phyloP scores from a whole-genome alignment of 495 filamentous ascomycete genomes.

The Halenospora varia region DNA sequence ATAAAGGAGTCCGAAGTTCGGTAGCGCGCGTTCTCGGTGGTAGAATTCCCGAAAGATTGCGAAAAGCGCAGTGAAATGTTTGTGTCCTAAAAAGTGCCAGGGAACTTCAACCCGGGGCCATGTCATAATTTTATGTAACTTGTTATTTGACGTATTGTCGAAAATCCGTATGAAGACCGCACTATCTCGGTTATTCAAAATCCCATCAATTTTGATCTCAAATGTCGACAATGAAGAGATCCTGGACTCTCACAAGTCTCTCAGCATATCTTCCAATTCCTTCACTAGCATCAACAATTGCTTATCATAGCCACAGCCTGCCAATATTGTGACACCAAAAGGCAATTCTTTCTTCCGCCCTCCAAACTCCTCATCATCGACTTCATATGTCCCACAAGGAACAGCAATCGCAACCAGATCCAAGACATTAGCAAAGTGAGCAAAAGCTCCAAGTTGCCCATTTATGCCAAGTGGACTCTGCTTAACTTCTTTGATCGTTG shows the following conservation, averaged over 20 bases:
- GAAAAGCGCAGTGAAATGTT: too few species aligned
- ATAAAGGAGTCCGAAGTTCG: too few species aligned
- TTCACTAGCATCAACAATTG: constrained; percentile 47
- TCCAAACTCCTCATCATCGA: constrained; percentile 13
- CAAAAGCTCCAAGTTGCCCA: constrained; percentile 52
- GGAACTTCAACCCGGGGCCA: too few species aligned
- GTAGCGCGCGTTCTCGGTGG: too few species aligned
- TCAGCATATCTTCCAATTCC: constrained; percentile 38
- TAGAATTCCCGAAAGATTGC: too few species aligned
- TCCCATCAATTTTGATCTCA: neutral
- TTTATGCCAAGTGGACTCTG: constrained; percentile 53
- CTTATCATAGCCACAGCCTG: constrained; percentile 47
- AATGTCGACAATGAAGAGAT: neutral
- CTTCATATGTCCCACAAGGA: constrained; percentile 39
- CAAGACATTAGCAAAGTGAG: constrained; percentile 60
- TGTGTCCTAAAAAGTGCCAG: too few species aligned
- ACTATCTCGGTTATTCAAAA: too few species aligned
- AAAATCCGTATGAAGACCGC: too few species aligned
- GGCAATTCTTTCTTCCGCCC: constrained; percentile 38
- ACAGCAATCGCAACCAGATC: constrained; percentile 57
- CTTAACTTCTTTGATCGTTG: constrained; percentile 50
- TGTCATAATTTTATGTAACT: too few species aligned
- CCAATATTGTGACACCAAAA: constrained; percentile 62
- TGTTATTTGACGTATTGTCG: too few species aligned
- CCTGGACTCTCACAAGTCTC: neutral